A percentile compares a stretch with the other conserved stretches of the same genome.
phyloP scores from a whole-genome alignment of 345 rosid genomes.

The Noccaea bulbosa region DNA sequence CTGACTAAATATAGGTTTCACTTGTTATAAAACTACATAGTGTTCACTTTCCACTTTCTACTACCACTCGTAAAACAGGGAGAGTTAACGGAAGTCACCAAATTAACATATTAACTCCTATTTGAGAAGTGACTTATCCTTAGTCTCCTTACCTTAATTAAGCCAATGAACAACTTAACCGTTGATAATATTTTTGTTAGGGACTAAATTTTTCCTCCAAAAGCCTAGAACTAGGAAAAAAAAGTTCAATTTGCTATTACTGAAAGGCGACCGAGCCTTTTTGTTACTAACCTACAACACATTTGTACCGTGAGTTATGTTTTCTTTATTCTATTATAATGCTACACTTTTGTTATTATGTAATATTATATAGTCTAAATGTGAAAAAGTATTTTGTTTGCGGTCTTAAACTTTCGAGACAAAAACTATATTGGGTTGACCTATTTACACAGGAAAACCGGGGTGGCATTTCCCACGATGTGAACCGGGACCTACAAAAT shows the following conservation, averaged over 20 bases:
- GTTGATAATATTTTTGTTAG: no score
- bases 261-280: no score
- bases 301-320: no score
- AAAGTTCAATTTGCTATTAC: no score
- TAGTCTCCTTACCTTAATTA: no score
- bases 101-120: slow-evolving; percentile 5
- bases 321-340: no score
- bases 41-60: not conserved
- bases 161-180: no score
- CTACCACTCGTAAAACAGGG: not conserved
- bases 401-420: slow-evolving; percentile 6
- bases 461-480: slow-evolving; percentile 32
- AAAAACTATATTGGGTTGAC: slow-evolving; percentile 23
- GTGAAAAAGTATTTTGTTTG: slow-evolving; percentile 25
- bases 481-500: slow-evolving; percentile 32
- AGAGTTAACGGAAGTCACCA: not conserved
- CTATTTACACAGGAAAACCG: slow-evolving; percentile 11
- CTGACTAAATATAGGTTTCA: slow-evolving; percentile 14
- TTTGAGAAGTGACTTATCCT: not conserved
- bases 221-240: no score
- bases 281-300: no score
- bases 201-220: no score
- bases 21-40: not conserved
- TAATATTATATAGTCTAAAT: slow-evolving; percentile 1
- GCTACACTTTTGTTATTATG: not conserved